Evolutionary conservation across 2,329 filamentous ascomycete genomes (phyloP).

Genomic region (Trichoderma lentiforme): DNA sequence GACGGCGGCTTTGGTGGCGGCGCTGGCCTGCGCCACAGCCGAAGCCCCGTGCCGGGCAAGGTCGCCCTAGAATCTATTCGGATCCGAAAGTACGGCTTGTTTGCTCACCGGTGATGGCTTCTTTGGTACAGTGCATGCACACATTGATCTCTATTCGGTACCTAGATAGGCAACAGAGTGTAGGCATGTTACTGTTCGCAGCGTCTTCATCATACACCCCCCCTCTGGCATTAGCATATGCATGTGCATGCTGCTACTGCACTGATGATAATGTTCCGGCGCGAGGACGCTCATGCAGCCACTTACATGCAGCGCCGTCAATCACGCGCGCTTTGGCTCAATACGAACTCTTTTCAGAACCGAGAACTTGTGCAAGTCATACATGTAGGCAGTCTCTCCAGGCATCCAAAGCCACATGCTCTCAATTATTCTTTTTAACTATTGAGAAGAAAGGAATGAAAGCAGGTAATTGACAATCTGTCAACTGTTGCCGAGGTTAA

Average conservation of each 20-base stretch:
- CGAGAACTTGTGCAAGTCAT: not conserved
- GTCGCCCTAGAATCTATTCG: not conserved
- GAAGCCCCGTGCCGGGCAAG: not conserved
- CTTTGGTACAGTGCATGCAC: not conserved
- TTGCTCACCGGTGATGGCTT: not conserved
- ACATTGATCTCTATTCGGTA: not conserved
- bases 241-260: not conserved
- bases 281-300: not conserved
- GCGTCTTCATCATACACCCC: not conserved
- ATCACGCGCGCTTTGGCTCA: not conserved
- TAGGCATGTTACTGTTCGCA: not conserved
- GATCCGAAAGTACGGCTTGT: not conserved
- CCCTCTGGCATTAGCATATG: not conserved
- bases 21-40: conserved; percentile 8
- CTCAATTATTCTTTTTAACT: not conserved
- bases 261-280: not conserved
- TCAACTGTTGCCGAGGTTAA: not conserved
- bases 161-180: not conserved
- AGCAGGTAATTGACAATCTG: not conserved
- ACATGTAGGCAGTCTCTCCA: not conserved
- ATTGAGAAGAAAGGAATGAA: not conserved
- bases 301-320: not conserved
- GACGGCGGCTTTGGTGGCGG: not conserved
- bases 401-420: not conserved
- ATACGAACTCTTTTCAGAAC: not conserved